phyloP scores from a whole-genome alignment of 257 asterid genomes.

The Penstemon barbatus region DNA sequence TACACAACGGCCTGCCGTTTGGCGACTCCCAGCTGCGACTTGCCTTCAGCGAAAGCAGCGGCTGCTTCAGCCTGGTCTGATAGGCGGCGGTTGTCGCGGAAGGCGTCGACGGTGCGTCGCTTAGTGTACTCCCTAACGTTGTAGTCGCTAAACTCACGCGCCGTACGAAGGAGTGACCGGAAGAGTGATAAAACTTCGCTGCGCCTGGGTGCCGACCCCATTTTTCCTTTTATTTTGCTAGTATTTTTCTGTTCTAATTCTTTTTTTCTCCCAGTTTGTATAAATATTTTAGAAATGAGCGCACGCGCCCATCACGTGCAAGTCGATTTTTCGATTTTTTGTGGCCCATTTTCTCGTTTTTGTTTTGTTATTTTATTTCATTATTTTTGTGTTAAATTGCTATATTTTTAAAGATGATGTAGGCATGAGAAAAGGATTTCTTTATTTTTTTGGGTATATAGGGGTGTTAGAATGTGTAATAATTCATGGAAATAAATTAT shows the following conservation, averaged over 20 bases:
- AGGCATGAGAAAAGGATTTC: no score
- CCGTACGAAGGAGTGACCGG: slow-evolving; percentile 75
- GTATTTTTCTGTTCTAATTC: no score
- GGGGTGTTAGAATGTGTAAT: background rate
- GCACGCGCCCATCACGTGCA: no score
- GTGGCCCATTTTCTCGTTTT: no score
- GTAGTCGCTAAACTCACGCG: slow-evolving; percentile 77
- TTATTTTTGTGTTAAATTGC: no score
- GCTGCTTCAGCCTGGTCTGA: slow-evolving; percentile 49
- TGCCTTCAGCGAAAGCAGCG: slow-evolving; percentile 77
- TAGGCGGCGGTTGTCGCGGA: slow-evolving; percentile 61
- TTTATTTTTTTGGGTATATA: no score
- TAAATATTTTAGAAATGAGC: no score
- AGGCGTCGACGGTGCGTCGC: slow-evolving; percentile 81
- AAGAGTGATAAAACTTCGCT: slow-evolving; percentile 65
- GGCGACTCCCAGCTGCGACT: slow-evolving; percentile 76
- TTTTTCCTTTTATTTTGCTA: background rate
- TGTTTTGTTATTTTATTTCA: no score
- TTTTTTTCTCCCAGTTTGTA: no score
- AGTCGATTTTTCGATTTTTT: no score
- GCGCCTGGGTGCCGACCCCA: slow-evolving; percentile 64
- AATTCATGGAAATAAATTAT: background rate
- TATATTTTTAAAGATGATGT: no score
- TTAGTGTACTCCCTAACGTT: slow-evolving; percentile 80
- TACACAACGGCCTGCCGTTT: slow-evolving; percentile 80